Evolutionary conservation across 163 green algal genomes (phyloP).

Genomic region (Chlamydomonas reinhardtii): DNA sequence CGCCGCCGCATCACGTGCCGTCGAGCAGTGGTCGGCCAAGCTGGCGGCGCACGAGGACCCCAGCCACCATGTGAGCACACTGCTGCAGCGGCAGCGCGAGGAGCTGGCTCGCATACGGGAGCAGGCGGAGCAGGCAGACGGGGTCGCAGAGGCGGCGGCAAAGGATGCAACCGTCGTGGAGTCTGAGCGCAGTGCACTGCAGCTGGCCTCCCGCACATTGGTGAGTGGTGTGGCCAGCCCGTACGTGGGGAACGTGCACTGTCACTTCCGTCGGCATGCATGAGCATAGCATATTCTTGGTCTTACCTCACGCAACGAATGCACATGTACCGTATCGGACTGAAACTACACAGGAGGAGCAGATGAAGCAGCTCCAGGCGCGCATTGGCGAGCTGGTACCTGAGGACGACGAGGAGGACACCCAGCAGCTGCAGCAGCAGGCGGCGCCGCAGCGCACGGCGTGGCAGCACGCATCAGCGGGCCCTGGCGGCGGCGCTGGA

Average conservation of each 20-base stretch:
- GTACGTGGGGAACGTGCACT: too few relatives aligned
- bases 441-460: too few relatives aligned
- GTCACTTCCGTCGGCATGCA: too few relatives aligned
- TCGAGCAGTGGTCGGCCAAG: background rate
- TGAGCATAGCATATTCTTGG: too few relatives aligned
- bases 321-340: too few relatives aligned
- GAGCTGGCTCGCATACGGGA: constrained; percentile 12
- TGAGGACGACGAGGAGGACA: constrained; percentile 8
- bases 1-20: background rate
- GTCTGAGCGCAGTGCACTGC: background rate
- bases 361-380: constrained; percentile 19
- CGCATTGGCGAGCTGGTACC: constrained; percentile 8
- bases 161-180: background rate
- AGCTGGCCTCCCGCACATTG: constrained; percentile 25
- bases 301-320: background rate
- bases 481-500: background rate
- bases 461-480: too few relatives aligned
- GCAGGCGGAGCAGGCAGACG: background rate
- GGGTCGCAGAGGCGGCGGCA: background rate
- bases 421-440: too few relatives aligned
- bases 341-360: too few relatives aligned
- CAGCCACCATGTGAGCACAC: constrained; percentile 7
- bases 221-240: background rate
- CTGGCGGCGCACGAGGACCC: background rate
- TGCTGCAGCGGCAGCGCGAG: constrained; percentile 10